These are phyloP conservation scores for Nicotiana undulata DNA, from an alignment of 257 asterid genomes.

Conservation along the genomic window DNA sequence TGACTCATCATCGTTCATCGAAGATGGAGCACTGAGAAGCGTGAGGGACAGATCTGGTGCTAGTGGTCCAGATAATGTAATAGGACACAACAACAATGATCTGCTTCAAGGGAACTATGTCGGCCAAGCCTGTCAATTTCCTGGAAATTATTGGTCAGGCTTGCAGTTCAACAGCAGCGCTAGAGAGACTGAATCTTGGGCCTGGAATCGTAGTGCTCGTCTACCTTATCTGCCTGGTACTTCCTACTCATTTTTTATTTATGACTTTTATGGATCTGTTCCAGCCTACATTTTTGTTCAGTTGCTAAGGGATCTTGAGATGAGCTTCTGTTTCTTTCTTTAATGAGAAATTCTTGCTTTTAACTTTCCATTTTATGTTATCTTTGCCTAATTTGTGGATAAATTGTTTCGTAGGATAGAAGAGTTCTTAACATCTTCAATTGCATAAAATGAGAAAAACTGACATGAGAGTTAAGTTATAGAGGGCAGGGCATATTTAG, in stretches of 20 bases:
- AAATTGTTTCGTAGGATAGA: neutral
- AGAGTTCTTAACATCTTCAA: neutral
- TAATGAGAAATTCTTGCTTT: neutral
- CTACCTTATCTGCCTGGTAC: conserved; percentile 50
- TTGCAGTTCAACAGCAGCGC: conserved; percentile 38
- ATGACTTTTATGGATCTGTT: neutral
- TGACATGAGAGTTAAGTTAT: neutral
- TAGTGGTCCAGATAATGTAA: conserved; percentile 34
- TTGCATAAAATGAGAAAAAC: neutral
- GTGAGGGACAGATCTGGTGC: conserved; percentile 35
- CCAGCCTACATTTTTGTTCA: neutral
- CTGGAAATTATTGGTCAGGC: conserved; percentile 63
- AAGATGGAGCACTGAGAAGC: conserved; percentile 32
- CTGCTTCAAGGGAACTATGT: conserved; percentile 52
- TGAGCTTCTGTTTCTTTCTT: neutral
- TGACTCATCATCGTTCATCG: conserved; percentile 23
- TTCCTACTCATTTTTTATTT: neutral
- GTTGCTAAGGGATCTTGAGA: neutral
- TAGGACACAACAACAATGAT: conserved; percentile 33
- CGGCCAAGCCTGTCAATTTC: conserved; percentile 47
- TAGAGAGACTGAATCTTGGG: conserved; percentile 39
- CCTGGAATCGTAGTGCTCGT: conserved; percentile 51
- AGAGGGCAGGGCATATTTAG: neutral
- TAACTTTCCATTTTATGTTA: neutral
- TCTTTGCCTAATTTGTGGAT: neutral